These are phyloP conservation scores for Platanthera zijinensis DNA, from an alignment of 106 monocot genomes.

Conservation along the genomic window DNA sequence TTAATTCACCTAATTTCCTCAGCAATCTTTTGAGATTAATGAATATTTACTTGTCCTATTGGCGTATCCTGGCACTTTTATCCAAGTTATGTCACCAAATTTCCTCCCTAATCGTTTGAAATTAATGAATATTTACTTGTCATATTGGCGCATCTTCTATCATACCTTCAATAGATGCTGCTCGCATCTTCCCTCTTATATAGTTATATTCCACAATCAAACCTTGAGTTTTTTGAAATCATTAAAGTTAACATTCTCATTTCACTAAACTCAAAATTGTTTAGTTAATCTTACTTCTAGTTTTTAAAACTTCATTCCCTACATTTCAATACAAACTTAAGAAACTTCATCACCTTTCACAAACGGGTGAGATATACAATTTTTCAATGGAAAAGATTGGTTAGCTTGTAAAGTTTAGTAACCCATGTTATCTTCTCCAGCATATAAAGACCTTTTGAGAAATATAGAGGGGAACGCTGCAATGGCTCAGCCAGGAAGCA, in stretches of 20 bases:
- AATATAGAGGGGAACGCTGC: background rate
- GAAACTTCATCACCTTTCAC: background rate
- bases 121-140: background rate
- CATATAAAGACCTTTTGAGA: background rate
- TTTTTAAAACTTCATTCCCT: background rate
- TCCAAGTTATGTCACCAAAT: too few species aligned
- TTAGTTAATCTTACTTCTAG: background rate
- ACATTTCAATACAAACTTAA: background rate
- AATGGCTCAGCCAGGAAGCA: conserved; percentile 37
- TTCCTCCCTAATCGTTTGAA: too few species aligned
- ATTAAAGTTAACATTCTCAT: background rate
- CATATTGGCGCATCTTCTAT: background rate
- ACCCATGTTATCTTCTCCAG: background rate
- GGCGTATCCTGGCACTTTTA: too few species aligned
- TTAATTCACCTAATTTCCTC: too few species aligned
- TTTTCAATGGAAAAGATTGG: background rate
- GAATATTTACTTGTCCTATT: too few species aligned
- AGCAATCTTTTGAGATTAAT: too few species aligned
- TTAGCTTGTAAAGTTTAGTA: background rate
- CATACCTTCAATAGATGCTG: background rate
- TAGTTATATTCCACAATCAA: background rate
- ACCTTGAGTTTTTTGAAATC: background rate
- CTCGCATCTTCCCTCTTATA: background rate
- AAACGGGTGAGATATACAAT: background rate
- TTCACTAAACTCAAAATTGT: background rate